These are phyloP conservation scores for Auriscalpium microsporum DNA, from an alignment of 768 basidiomycete genomes.

Conservation along the genomic window DNA sequence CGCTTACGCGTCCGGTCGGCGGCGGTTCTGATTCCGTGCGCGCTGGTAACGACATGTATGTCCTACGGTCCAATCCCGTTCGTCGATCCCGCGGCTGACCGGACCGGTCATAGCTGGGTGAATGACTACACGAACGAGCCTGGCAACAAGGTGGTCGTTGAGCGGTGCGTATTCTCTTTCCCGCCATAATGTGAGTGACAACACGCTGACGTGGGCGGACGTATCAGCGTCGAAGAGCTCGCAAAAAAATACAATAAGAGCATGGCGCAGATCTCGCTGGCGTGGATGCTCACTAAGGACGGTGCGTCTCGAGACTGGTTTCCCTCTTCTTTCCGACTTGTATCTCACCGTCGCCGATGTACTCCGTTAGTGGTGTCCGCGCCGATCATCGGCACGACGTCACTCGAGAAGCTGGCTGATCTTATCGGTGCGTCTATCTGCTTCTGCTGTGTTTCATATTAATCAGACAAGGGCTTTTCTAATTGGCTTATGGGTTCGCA, in stretches of 20 bases:
- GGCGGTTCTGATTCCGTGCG: constrained; percentile 14
- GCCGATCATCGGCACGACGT: too few relatives aligned
- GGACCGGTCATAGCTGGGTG: too few relatives aligned
- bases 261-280: constrained; percentile 35
- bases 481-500: neutral
- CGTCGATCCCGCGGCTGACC: neutral
- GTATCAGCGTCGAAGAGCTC: constrained; percentile 28
- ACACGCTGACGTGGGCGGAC: neutral
- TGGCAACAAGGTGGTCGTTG: neutral
- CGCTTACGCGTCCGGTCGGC: constrained; percentile 20
- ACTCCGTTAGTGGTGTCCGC: too few relatives aligned
- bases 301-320: neutral
- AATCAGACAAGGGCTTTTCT: neutral
- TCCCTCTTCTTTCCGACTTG: too few relatives aligned
- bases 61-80: neutral
- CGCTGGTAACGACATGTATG: constrained; percentile 16
- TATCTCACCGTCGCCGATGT: too few relatives aligned
- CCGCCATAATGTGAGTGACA: neutral
- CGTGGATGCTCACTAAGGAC: constrained; percentile 26
- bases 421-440: neutral
- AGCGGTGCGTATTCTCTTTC: neutral
- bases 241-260: constrained; percentile 29
- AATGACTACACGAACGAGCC: too few relatives aligned
- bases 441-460: too few relatives aligned
- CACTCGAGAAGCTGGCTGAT: neutral